Percentiles rank a stretch among this genome's conserved stretches.
Evolutionary conservation across 2,329 filamentous ascomycete species (phyloP).

Genomic region (Alternaria brassicicola): DNA sequence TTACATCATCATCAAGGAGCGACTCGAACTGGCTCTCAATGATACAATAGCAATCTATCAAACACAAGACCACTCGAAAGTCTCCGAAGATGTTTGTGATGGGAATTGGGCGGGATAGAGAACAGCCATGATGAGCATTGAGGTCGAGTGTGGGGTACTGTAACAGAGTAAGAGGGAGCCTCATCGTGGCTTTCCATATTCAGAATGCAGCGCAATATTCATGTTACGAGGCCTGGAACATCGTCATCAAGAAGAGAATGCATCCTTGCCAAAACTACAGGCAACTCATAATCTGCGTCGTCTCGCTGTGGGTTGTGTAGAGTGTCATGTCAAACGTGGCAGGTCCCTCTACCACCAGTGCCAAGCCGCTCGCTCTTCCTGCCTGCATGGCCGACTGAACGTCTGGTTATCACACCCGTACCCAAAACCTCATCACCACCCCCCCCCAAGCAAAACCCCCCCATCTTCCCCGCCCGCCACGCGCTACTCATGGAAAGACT

Average conservation of each 20-base stretch:
- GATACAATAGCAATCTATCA: background rate
- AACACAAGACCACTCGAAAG: background rate
- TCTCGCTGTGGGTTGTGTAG: background rate
- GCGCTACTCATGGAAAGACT: slow-evolving; percentile 51
- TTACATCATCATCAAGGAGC: background rate
- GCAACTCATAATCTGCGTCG: background rate
- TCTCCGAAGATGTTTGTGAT: background rate
- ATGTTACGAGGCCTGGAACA: fast-evolving
- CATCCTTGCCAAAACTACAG: background rate
- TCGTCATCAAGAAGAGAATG: background rate
- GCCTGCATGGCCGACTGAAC: slow-evolving; percentile 12
- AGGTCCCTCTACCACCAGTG: slow-evolving; percentile 10
- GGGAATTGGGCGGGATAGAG: background rate
- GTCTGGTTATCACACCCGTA: slow-evolving; percentile 26
- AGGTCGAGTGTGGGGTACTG: slow-evolving; percentile 4
- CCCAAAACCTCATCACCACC: slow-evolving; percentile 24
- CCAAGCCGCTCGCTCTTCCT: slow-evolving; percentile 17
- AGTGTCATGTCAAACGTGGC: slow-evolving; percentile 9
- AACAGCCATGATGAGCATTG: background rate
- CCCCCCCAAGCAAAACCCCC: slow-evolving; percentile 21
- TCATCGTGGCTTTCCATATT: background rate
- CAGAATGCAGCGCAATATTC: background rate
- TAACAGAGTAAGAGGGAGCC: background rate
- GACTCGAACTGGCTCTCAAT: background rate
- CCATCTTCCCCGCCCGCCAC: slow-evolving; percentile 33